Percentiles rank a stretch among this genome's conserved stretches.
Conservation (phyloP, 139 green algal species). For the Coelastrella sp. region DNA sequence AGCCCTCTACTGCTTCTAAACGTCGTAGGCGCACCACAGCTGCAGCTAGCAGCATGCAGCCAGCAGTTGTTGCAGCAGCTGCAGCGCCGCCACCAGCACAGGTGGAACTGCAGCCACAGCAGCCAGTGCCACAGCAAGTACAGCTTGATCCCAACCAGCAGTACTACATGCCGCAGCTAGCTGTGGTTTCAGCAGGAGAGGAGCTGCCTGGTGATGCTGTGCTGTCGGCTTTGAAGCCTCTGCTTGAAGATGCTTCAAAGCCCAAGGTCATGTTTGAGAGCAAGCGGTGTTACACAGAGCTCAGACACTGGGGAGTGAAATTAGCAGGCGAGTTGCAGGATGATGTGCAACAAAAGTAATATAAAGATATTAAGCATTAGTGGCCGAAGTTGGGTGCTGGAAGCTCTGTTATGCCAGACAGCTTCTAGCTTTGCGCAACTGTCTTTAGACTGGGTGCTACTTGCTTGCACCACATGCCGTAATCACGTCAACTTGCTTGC, state of each 20-base stretch:
- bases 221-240: neutral
- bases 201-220: neutral
- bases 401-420: too few species aligned
- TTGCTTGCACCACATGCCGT: too few species aligned
- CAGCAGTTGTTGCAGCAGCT: neutral
- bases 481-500: too few species aligned
- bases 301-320: conserved; percentile 6
- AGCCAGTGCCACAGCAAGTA: neutral
- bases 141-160: neutral
- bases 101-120: neutral
- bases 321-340: neutral
- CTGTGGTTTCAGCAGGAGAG: neutral
- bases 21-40: neutral
- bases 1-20: neutral
- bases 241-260: neutral
- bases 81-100: neutral
- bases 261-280: conserved; percentile 28
- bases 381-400: too few species aligned
- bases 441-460: too few species aligned
- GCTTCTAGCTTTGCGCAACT: too few species aligned
- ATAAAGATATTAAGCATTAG: too few species aligned
- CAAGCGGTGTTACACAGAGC: conserved; percentile 31
- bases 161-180: neutral
- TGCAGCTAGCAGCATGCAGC: neutral
- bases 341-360: too few species aligned